phyloP scores from a whole-genome alignment of 257 asterid species.

The Osmanthus fragrans region DNA sequence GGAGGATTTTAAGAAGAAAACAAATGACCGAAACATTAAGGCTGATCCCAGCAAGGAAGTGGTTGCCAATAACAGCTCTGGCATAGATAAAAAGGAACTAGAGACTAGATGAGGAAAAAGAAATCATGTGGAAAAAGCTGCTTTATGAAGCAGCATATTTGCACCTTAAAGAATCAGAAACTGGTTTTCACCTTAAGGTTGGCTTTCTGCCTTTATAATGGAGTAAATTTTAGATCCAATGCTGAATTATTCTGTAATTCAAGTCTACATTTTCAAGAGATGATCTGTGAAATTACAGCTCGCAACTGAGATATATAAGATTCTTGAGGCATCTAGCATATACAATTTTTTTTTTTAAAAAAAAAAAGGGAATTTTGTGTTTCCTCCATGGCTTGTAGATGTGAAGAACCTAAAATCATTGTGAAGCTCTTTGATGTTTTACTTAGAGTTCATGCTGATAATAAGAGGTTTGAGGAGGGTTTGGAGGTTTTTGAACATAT shows the following conservation, averaged over 20 bases:
- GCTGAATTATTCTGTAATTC: slow-evolving; percentile 14
- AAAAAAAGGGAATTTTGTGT: background rate
- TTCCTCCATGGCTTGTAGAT: slow-evolving; percentile 14
- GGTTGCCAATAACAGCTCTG: slow-evolving; percentile 35
- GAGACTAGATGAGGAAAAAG: slow-evolving; percentile 56
- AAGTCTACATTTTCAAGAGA: slow-evolving; percentile 16
- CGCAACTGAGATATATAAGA: slow-evolving; percentile 7
- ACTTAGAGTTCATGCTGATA: slow-evolving; percentile 52
- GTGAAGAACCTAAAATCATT: slow-evolving; percentile 27
- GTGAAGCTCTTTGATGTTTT: slow-evolving; percentile 44
- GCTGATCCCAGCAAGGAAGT: slow-evolving; percentile 44
- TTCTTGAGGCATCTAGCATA: slow-evolving; percentile 9
- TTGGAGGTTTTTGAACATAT: slow-evolving; percentile 50
- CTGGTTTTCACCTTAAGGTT: slow-evolving; percentile 84
- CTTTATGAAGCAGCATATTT: slow-evolving; percentile 64
- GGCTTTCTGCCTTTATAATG: slow-evolving; percentile 19
- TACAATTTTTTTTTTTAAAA: background rate
- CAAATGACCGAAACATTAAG: slow-evolving; percentile 50
- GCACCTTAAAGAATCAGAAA: slow-evolving; percentile 77
- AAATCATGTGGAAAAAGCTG: slow-evolving; percentile 56
- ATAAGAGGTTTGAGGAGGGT: slow-evolving; percentile 40
- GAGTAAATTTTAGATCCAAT: slow-evolving; percentile 11
- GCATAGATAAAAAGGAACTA: slow-evolving; percentile 40
- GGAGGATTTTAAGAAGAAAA: slow-evolving; percentile 72
- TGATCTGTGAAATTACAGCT: slow-evolving; percentile 3